Evolutionary conservation across 805 yeast species (phyloP).

Genomic region (Cyberlindnera maclurae): DNA sequence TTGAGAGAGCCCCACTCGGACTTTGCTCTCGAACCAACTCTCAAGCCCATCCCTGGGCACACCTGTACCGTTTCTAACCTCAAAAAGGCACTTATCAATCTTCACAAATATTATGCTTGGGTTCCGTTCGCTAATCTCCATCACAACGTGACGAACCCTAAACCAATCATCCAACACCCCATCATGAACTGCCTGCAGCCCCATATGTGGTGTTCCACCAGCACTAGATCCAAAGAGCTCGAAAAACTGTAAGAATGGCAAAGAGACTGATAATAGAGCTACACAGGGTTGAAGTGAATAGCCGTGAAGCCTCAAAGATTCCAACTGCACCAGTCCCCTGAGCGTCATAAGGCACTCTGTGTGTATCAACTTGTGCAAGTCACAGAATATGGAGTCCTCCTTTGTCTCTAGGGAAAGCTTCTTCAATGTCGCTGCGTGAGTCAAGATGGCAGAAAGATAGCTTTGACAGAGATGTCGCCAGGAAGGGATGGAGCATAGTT

Average conservation of each 20-base stretch:
- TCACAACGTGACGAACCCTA: slow-evolving; percentile 47
- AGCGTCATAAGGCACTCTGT: slow-evolving; percentile 17
- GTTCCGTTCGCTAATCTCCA: slow-evolving; percentile 28
- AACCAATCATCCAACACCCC: slow-evolving; percentile 52
- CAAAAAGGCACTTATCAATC: slow-evolving; percentile 44
- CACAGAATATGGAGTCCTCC: slow-evolving; percentile 30
- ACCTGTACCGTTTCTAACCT: slow-evolving; percentile 20
- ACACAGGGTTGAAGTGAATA: slow-evolving; percentile 25
- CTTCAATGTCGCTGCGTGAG: slow-evolving; percentile 18
- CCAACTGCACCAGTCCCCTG: slow-evolving; percentile 21
- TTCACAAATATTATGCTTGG: slow-evolving; percentile 33
- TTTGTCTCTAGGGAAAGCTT: slow-evolving; percentile 35
- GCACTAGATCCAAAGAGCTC: slow-evolving; percentile 44
- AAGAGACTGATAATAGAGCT: slow-evolving; percentile 22
- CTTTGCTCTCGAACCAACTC: slow-evolving; percentile 37
- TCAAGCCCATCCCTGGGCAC: slow-evolving; percentile 41
- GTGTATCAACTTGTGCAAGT: slow-evolving; percentile 25
- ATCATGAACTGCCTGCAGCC: slow-evolving; percentile 45
- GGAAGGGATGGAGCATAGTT: slow-evolving; percentile 17
- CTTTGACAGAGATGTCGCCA: slow-evolving; percentile 19
- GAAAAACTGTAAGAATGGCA: slow-evolving; percentile 27
- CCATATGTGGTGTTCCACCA: slow-evolving; percentile 48
- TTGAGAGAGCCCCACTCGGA: slow-evolving; percentile 22
- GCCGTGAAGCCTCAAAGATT: slow-evolving; percentile 36
- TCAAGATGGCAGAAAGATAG: slow-evolving; percentile 16